Evolutionary conservation across 495 filamentous ascomycete species (phyloP).

Genomic region (Symbiotaphrina buchneri): DNA sequence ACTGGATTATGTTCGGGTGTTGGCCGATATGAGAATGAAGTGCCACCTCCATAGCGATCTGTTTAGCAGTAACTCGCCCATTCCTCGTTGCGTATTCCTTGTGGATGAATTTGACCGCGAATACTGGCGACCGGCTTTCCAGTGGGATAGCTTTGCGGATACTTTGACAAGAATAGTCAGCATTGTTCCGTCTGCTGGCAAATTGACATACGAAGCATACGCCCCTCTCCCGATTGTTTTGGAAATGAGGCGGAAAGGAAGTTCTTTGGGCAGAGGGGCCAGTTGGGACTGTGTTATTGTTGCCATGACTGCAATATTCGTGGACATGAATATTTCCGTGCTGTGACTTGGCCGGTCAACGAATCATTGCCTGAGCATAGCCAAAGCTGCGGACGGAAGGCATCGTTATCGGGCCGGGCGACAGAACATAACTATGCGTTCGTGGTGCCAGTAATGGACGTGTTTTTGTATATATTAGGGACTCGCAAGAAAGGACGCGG

Average conservation of each 20-base stretch:
- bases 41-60: slow-evolving; percentile 71
- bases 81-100: slow-evolving; percentile 78
- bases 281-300: slow-evolving; percentile 46
- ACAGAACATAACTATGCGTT: too few relatives aligned
- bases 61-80: slow-evolving; percentile 72
- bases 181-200: slow-evolving; percentile 9
- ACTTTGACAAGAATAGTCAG: slow-evolving; percentile 30
- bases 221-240: slow-evolving; percentile 91
- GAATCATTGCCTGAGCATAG: too few relatives aligned
- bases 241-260: slow-evolving; percentile 87
- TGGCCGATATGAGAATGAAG: slow-evolving; percentile 71
- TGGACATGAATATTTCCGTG: too few relatives aligned
- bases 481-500: too few relatives aligned
- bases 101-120: slow-evolving; percentile 97
- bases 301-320: neutral
- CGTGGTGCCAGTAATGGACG: too few relatives aligned
- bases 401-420: too few relatives aligned
- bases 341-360: too few relatives aligned
- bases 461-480: too few relatives aligned
- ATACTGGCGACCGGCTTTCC: slow-evolving; percentile 37
- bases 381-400: too few relatives aligned
- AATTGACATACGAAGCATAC: slow-evolving; percentile 67
- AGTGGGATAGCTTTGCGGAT: slow-evolving; percentile 83
- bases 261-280: slow-evolving; percentile 60
- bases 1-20: slow-evolving; percentile 84